Percentiles rank a stretch among this genome's conserved stretches.
phyloP scores from a whole-genome alignment of 352 stramenopile species.

The Globisporangium acanthophoron region DNA sequence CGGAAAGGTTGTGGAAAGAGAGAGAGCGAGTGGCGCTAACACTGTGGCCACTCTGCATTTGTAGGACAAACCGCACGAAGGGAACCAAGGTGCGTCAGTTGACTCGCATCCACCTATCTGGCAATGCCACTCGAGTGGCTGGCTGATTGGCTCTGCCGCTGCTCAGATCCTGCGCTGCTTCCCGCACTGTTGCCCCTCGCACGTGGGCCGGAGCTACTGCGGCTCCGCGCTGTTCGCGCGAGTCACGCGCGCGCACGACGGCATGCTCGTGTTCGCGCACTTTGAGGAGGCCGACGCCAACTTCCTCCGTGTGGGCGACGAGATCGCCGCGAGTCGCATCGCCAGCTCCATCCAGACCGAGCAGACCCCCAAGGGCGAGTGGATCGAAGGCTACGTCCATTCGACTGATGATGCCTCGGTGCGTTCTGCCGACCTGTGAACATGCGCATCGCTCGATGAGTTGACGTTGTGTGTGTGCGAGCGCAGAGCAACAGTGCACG shows the following conservation, averaged over 20 bases:
- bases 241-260: constrained; percentile 19
- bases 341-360: constrained; percentile 43
- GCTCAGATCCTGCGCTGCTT: constrained; percentile 65
- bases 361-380: constrained; percentile 56
- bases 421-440: neutral
- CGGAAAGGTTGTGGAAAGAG: neutral
- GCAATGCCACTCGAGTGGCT: neutral
- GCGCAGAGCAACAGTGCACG: constrained; percentile 6
- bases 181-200: constrained; percentile 59
- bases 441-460: neutral
- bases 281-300: constrained; percentile 43
- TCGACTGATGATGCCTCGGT: neutral
- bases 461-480: neutral
- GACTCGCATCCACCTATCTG: neutral
- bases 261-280: constrained; percentile 39
- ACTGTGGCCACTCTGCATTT: neutral
- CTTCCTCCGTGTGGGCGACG: constrained; percentile 22
- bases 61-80: constrained; percentile 46
- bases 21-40: neutral
- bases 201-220: constrained; percentile 69
- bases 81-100: constrained; percentile 26
- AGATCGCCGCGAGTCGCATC: constrained; percentile 23
- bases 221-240: constrained; percentile 41
- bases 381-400: constrained; percentile 39
- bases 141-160: neutral